phyloP scores from a whole-genome alignment of 805 yeast genomes.

The Pichia sporocuriosa region DNA sequence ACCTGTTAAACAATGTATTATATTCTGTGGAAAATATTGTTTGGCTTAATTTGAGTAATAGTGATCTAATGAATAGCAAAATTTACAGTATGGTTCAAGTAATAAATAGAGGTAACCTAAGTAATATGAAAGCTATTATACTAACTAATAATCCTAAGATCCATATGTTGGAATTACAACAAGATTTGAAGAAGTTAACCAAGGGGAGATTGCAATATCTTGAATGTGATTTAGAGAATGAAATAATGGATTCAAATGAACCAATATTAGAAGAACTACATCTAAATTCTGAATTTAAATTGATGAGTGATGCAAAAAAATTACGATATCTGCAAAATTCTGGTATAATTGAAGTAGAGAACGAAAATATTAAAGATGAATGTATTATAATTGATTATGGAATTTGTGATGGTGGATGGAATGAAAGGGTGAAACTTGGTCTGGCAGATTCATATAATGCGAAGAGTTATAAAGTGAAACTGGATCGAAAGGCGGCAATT shows the following conservation, averaged over 20 bases:
- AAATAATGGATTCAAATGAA: not conserved
- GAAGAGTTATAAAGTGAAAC: not conserved
- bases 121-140: conserved; percentile 6
- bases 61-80: not conserved
- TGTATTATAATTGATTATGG: conserved; percentile 10
- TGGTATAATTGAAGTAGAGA: not conserved
- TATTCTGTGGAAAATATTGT: conserved; percentile 7
- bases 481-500: not conserved
- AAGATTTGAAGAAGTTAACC: conserved; percentile 5
- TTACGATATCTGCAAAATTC: conserved; percentile 1
- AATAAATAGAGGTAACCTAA: conserved; percentile 10
- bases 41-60: conserved; percentile 10
- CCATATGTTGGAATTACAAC: conserved; percentile 5
- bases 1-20: conserved; percentile 6
- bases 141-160: conserved; percentile 8
- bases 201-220: conserved; percentile 11
- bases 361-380: not conserved
- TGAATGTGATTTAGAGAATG: conserved; percentile 7
- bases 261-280: conserved; percentile 1
- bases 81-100: conserved; percentile 9
- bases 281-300: conserved; percentile 5
- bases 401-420: conserved; percentile 7
- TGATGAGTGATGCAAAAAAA: conserved; percentile 12
- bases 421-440: conserved; percentile 6
- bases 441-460: not conserved